Percentiles rank a stretch among this genome's conserved stretches.
These are phyloP conservation scores for Cairneyella variabilis DNA, from an alignment of 495 filamentous ascomycete species.

Conservation along the genomic window DNA sequence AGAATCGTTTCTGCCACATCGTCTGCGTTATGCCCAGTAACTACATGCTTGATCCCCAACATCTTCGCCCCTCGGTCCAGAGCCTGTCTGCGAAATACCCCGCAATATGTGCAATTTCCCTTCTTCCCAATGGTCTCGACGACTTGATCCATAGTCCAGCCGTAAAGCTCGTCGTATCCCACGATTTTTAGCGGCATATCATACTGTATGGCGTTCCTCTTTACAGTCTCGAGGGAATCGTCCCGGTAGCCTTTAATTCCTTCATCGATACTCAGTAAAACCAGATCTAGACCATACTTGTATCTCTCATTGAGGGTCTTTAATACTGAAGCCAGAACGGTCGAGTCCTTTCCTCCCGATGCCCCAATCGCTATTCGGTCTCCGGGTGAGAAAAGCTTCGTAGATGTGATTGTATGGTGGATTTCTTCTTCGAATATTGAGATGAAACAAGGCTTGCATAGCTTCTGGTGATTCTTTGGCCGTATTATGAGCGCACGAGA, in stretches of 20 bases:
- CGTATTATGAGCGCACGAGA: slow-evolving; percentile 83
- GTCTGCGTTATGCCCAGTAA: slow-evolving; percentile 97
- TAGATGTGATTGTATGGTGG: slow-evolving; percentile 81
- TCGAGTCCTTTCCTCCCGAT: slow-evolving; percentile 96
- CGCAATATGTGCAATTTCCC: slow-evolving; percentile 98
- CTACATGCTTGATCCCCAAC: slow-evolving; percentile 87
- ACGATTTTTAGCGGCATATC: slow-evolving; percentile 87
- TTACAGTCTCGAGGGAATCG: slow-evolving; percentile 92
- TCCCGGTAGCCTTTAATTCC: slow-evolving; percentile 96
- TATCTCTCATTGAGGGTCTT: slow-evolving; percentile 92
- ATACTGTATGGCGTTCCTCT: slow-evolving; percentile 87
- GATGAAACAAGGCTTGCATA: slow-evolving; percentile 88
- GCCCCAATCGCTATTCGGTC: slow-evolving; percentile 93
- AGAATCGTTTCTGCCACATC: slow-evolving; percentile 97
- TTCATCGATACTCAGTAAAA: slow-evolving; percentile 90
- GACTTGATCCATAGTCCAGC: slow-evolving; percentile 99
- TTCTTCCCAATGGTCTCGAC: slow-evolving; percentile 95
- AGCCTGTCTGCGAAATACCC: slow-evolving; percentile 92
- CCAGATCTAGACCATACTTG: slow-evolving; percentile 78
- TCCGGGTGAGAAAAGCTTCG: slow-evolving; percentile 74
- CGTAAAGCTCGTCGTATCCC: slow-evolving; percentile 91
- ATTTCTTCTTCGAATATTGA: slow-evolving; percentile 86
- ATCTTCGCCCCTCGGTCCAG: slow-evolving; percentile 87
- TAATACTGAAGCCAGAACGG: slow-evolving; percentile 88
- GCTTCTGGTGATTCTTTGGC: slow-evolving; percentile 87